Evolutionary conservation across 2,329 filamentous ascomycete species (phyloP), one percentile per base, ranked within the genome.

Genomic region (Claviceps fusiformis): DNA sequence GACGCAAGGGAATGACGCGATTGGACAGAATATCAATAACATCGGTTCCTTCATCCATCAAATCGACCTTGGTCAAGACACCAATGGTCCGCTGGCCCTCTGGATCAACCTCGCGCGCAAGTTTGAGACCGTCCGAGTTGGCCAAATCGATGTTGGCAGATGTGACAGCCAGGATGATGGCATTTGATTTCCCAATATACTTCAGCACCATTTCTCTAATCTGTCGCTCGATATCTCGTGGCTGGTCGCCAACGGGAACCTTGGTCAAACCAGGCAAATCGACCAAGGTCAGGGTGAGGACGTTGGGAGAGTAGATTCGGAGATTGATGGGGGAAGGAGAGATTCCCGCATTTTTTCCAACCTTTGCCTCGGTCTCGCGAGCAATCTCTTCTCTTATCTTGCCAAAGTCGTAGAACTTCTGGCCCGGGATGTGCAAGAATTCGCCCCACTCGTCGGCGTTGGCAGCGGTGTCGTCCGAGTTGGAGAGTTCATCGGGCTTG

Each of bases 41-140:
- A 67, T 98, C 93, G 54, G 93, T 98, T 55, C 93, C 93, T 31
- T 95, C 89, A 70, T 98, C 93, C 93, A 98, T 98, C 67, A 98
- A 74, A 74, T 98, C 93, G 58, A 98, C 91, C 79, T 98, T 98
- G 63, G 92, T 97, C 64, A 98, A 79, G 59, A 98, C 93, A 80
- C 93, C 93, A 62, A 98, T 98, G 52, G 93, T 98, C 69, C 93
- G 83, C 75, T 97, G 92, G 66, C 93, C 93, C 69, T 98, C 91
- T 3, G 92, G 92, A 65, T 98, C 93, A 46, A 98, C 93, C 74
- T 98, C 92, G 65, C 93, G 82, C 45, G 93, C 93, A 62, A 98
- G 80, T 75, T 98, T 96, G 68, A 98, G 74, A 64, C 93, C 93
- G 70, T 98, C 93, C 24, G 93, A 98, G 76, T 98, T 98, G 66